Conservation (phyloP, 176 grass and related monocot species). For the Hsuehochloa calcarea region DNA sequence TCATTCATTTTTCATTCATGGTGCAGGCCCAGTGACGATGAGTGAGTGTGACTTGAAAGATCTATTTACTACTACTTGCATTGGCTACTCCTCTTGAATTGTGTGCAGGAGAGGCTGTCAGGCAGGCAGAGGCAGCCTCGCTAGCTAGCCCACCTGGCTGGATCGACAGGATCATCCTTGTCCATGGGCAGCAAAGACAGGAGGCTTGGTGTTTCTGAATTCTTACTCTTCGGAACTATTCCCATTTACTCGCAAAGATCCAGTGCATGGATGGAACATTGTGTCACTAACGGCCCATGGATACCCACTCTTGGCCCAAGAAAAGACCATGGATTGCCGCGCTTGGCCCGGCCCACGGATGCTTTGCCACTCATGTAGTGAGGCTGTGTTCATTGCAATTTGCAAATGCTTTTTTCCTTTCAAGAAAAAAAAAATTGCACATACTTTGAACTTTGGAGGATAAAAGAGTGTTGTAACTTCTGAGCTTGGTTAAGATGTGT, state of each 20-base stretch:
- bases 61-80: not conserved
- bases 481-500: not conserved
- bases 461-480: no score
- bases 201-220: not conserved
- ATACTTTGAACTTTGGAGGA: no score
- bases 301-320: not conserved
- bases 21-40: not conserved
- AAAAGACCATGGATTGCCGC: not conserved
- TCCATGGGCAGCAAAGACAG: not conserved
- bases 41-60: not conserved
- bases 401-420: no score
- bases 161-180: not conserved
- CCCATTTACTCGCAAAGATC: not conserved
- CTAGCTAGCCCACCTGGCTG: not conserved
- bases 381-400: no score
- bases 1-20: not conserved
- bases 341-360: not conserved
- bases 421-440: no score
- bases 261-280: not conserved
- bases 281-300: not conserved
- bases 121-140: not conserved
- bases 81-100: not conserved
- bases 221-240: not conserved
- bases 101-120: not conserved
- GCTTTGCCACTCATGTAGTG: no score